Evolutionary conservation across 192 early-diverging fungal genomes (phyloP).

Genomic region (Obelidium mucronatum): DNA sequence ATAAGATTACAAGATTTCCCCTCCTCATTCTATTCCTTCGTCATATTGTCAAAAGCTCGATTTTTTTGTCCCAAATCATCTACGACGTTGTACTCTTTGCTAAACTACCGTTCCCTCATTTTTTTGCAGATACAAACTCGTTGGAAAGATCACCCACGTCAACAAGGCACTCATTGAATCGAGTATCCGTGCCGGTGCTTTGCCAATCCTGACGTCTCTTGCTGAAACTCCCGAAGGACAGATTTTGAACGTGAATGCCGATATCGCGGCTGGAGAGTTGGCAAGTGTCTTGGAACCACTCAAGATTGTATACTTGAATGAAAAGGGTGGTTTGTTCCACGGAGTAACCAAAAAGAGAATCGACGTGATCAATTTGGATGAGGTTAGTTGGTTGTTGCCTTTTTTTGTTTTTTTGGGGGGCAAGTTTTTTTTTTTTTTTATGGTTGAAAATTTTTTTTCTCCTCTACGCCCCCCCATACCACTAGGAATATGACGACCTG

Average conservation of each 20-base stretch:
- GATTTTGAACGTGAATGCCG: conserved; percentile 98
- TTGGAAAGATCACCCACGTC: conserved; percentile 89
- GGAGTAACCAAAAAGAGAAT: conserved; percentile 96
- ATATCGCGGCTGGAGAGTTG: conserved; percentile 96
- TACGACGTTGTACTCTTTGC: not conserved
- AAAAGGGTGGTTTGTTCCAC: conserved; percentile 96
- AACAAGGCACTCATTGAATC: conserved; percentile 95
- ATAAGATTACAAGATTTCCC: too few relatives aligned
- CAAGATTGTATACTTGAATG: conserved; percentile 97
- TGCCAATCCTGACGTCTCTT: conserved; percentile 95
- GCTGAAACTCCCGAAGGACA: conserved; percentile 96
- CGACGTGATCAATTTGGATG: conserved; percentile 96
- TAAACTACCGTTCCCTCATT: too few relatives aligned
- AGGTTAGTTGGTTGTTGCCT: conserved; percentile 60
- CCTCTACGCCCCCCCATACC: not conserved
- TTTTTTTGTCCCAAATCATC: not conserved
- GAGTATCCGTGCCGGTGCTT: conserved; percentile 89
- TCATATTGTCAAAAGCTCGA: too few relatives aligned
- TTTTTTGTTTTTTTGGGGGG: not conserved
- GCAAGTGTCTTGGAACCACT: conserved; percentile 95
- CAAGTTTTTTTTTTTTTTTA: conserved; percentile 17
- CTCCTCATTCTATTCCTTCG: too few relatives aligned
- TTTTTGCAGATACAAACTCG: conserved; percentile 77
- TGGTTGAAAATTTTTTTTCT: conserved; percentile 23
- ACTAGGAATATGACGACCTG: conserved; percentile 91